Conservation (phyloP, 1,284 basidiomycete genomes). For the Athelia psychrophila region DNA sequence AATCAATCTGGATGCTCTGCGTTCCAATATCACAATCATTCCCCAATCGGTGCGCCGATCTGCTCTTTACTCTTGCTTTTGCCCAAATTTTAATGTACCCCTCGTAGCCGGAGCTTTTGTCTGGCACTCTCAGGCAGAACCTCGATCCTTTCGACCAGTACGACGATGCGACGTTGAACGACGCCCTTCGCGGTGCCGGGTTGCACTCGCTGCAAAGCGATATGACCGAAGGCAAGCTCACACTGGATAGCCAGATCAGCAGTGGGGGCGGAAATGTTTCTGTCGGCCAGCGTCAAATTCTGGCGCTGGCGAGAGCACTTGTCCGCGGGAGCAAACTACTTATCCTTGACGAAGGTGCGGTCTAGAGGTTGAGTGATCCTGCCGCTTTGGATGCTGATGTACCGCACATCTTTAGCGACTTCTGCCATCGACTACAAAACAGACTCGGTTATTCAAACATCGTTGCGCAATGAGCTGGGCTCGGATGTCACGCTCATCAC, state of each 20-base stretch:
- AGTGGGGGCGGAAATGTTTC: slow-evolving; percentile 64
- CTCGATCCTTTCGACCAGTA: slow-evolving; percentile 72
- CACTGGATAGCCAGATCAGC: slow-evolving; percentile 49
- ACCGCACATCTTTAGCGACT: slow-evolving; percentile 32
- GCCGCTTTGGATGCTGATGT: background rate
- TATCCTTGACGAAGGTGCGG: slow-evolving; percentile 57
- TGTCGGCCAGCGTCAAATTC: slow-evolving; percentile 69
- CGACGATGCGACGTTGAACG: slow-evolving; percentile 62
- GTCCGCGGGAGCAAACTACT: slow-evolving; percentile 56
- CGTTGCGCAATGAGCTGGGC: slow-evolving; percentile 50
- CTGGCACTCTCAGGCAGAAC: slow-evolving; percentile 54
- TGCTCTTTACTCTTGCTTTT: slow-evolving; percentile 24
- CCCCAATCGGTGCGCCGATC: slow-evolving; percentile 37
- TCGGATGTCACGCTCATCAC: slow-evolving; percentile 60
- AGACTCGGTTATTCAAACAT: slow-evolving; percentile 55
- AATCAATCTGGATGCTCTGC: slow-evolving; percentile 63
- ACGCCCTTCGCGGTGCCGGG: slow-evolving; percentile 53
- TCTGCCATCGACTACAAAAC: slow-evolving; percentile 60
- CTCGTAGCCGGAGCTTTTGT: slow-evolving; percentile 58
- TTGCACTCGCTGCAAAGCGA: slow-evolving; percentile 50
- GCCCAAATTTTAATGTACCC: slow-evolving; percentile 33
- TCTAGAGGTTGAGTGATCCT: background rate
- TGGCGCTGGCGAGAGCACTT: slow-evolving; percentile 58
- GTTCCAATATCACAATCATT: slow-evolving; percentile 63
- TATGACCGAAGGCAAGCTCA: slow-evolving; percentile 45